phyloP scores from a whole-genome alignment of 352 stramenopile genomes.

The Blastocystis sp. region DNA sequence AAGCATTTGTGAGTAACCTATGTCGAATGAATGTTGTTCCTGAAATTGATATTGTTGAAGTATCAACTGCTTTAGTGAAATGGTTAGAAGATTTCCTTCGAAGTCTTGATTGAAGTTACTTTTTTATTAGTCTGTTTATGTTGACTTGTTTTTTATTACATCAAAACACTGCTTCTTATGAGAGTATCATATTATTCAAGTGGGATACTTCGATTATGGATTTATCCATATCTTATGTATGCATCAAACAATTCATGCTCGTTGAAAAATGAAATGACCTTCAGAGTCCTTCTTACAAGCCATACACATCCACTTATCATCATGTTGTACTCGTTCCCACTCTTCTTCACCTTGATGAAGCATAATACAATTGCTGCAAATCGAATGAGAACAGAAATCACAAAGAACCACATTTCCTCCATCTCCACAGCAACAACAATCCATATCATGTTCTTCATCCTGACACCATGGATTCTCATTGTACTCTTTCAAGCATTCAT shows the following conservation, averaged over 20 bases:
- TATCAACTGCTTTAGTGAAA: not conserved
- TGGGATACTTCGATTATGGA: no score
- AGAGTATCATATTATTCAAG: no score
- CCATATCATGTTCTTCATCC: constrained; percentile 34
- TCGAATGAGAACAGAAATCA: constrained; percentile 35
- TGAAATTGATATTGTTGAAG: not conserved
- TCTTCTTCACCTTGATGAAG: constrained; percentile 38
- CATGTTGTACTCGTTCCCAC: constrained; percentile 11
- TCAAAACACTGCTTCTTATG: no score
- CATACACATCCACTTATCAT: constrained; percentile 33
- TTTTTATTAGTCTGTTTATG: no score
- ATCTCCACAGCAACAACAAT: constrained; percentile 40
- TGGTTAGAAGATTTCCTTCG: not conserved
- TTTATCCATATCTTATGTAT: no score
- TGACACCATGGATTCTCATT: constrained; percentile 26
- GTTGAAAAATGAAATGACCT: not conserved
- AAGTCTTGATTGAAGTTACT: not conserved
- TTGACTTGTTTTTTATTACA: no score
- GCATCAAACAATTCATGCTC: constrained; percentile 10
- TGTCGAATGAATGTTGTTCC: constrained; percentile 5
- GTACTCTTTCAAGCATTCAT: constrained; percentile 26
- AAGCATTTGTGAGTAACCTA: constrained; percentile 13
- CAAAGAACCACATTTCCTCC: constrained; percentile 43
- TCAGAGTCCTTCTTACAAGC: constrained; percentile 22
- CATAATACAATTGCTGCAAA: constrained; percentile 56